A percentile compares a stretch with the other conserved stretches of the same genome.
Conservation (phyloP, 768 basidiomycete species). For the Termitomyces heimii region DNA sequence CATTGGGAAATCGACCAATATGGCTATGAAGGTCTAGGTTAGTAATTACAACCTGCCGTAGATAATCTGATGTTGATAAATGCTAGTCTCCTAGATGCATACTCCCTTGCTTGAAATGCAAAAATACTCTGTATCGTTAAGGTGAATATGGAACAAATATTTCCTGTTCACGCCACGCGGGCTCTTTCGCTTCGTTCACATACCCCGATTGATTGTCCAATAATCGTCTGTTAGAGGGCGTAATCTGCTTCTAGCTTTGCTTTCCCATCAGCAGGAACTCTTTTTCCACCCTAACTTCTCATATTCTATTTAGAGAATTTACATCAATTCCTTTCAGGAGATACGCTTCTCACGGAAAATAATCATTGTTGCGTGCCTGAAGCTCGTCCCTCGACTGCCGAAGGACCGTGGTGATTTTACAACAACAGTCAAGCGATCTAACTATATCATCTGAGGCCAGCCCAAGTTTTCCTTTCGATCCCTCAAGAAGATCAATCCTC, state of each 20-base stretch:
- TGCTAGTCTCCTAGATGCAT: background rate
- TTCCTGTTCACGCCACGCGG: background rate
- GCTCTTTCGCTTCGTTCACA: background rate
- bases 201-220: background rate
- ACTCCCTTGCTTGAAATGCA: background rate
- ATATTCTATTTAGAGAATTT: background rate
- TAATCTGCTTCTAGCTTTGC: background rate
- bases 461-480: background rate
- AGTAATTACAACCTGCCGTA: background rate
- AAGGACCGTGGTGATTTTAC: background rate
- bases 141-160: background rate
- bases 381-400: background rate
- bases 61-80: background rate
- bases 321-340: background rate
- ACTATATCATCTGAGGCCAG: background rate
- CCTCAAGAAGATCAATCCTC: background rate
- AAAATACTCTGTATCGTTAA: background rate
- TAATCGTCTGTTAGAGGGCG: background rate
- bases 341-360: background rate
- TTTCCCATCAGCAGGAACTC: background rate
- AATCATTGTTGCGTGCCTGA: background rate
- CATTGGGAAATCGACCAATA: background rate
- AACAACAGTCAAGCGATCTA: background rate
- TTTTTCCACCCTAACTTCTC: background rate
- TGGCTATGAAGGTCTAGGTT: background rate